phyloP scores from a whole-genome alignment of 768 basidiomycete genomes.

The Podaxis sp. region DNA sequence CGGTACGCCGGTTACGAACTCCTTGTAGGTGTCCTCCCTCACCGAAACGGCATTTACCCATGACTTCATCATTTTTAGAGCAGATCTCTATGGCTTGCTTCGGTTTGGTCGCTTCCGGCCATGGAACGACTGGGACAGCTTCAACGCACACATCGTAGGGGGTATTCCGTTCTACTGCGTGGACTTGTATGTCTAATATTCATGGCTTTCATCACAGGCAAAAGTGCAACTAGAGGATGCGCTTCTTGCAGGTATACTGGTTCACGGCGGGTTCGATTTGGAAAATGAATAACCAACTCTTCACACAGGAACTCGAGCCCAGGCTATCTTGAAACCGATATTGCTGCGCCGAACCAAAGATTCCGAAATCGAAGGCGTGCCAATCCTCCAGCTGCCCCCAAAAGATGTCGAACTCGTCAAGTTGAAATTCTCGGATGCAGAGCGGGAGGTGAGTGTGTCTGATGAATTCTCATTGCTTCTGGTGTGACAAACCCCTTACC shows the following conservation, averaged over 20 bases:
- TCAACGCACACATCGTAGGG: conserved; percentile 56
- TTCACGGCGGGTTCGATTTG: neutral
- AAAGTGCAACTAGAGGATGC: conserved; percentile 57
- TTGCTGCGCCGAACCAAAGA: conserved; percentile 76
- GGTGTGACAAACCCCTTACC: neutral
- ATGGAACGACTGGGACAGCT: conserved; percentile 72
- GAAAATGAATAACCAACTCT: neutral
- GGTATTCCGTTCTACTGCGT: neutral
- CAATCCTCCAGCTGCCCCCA: conserved; percentile 61
- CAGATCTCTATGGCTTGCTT: conserved; percentile 70
- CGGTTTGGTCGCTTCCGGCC: conserved; percentile 69
- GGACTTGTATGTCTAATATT: neutral
- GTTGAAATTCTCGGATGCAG: conserved; percentile 64
- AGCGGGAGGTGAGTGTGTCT: conserved; percentile 51
- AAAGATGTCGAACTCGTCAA: conserved; percentile 60
- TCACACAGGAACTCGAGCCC: conserved; percentile 53
- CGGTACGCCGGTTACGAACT: conserved; percentile 74
- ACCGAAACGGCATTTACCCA: neutral
- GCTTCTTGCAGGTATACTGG: conserved; percentile 52
- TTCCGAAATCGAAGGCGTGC: conserved; percentile 62
- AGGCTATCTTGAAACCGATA: conserved; percentile 63
- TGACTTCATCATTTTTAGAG: conserved; percentile 33
- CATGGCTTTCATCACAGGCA: conserved; percentile 30
- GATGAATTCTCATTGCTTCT: neutral
- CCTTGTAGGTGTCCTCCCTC: conserved; percentile 40